Percentiles rank a stretch among this genome's conserved stretches.
Conservation (phyloP, 1,284 basidiomycete species). For the Schizophyllum commune region DNA sequence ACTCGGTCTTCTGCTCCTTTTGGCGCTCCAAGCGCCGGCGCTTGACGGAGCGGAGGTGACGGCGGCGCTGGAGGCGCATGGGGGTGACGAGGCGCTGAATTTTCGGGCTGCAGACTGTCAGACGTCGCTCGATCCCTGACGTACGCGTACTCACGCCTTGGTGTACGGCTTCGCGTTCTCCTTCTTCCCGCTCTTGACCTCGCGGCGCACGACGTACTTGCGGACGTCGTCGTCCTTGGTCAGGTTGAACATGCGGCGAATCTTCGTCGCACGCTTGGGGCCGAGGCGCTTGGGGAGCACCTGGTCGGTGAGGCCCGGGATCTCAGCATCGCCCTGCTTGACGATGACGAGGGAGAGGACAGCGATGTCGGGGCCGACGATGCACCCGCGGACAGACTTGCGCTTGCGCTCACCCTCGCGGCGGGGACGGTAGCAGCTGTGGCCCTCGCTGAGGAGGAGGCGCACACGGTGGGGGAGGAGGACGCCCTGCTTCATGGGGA, state of each 20-base stretch:
- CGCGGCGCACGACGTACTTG: constrained; percentile 92
- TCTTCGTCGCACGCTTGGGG: constrained; percentile 93
- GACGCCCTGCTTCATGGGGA: constrained; percentile 99
- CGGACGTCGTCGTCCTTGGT: constrained; percentile 97
- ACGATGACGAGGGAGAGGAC: constrained; percentile 93
- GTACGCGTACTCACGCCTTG: constrained; percentile 74
- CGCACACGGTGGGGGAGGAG: constrained; percentile 91
- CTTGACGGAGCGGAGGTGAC: constrained; percentile 88
- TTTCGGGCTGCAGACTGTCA: constrained; percentile 51
- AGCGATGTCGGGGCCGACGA: constrained; percentile 93
- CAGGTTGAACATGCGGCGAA: constrained; percentile 97
- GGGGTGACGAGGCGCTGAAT: constrained; percentile 93
- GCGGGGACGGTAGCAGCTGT: constrained; percentile 96
- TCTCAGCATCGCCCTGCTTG: constrained; percentile 93
- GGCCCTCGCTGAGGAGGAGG: constrained; percentile 90
- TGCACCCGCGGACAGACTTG: constrained; percentile 98
- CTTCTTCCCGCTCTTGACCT: constrained; percentile 85
- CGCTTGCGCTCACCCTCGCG: constrained; percentile 95
- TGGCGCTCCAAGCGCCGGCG: constrained; percentile 84
- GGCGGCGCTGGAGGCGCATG: constrained; percentile 91
- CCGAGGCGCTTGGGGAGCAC: constrained; percentile 95
- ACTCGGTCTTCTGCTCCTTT: constrained; percentile 94
- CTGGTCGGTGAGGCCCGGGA: constrained; percentile 89
- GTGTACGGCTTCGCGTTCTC: constrained; percentile 92
- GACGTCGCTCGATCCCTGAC: constrained; percentile 1